Evolutionary conservation across 768 basidiomycete genomes (phyloP).

Genomic region (Strobilomyces confusus): DNA sequence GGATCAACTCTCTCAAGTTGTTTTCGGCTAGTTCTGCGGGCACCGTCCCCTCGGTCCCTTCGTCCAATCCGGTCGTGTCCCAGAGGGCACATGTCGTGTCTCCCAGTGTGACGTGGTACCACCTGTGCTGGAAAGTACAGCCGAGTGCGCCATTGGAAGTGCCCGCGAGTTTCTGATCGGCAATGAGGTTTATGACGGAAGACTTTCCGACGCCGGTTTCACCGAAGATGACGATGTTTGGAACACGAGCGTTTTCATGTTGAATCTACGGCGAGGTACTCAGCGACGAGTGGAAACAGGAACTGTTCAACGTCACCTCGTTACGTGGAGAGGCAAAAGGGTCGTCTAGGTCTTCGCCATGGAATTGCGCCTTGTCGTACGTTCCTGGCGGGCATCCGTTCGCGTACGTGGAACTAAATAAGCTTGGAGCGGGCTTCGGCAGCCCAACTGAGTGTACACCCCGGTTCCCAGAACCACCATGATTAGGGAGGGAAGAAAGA

Average conservation of each 20-base stretch:
- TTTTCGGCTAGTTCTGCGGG: slow-evolving; percentile 2
- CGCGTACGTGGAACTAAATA: too few relatives aligned
- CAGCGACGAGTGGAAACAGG: background rate
- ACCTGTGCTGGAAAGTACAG: slow-evolving; percentile 2
- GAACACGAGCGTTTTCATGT: background rate
- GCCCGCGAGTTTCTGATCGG: background rate
- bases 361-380: background rate
- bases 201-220: slow-evolving; percentile 9
- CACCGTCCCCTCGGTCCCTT: slow-evolving; percentile 4
- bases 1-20: background rate
- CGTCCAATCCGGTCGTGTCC: slow-evolving; percentile 10
- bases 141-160: slow-evolving; percentile 2
- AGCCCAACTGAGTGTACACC: background rate
- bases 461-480: background rate
- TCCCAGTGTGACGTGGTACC: background rate
- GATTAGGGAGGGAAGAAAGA: background rate
- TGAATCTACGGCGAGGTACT: background rate
- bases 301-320: background rate
- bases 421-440: too few relatives aligned
- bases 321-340: background rate
- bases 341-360: background rate
- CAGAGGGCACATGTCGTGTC: background rate
- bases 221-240: slow-evolving; percentile 8
- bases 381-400: background rate
- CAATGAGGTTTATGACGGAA: slow-evolving; percentile 9